Evolutionary conservation across 225 moss, liverwort and hornwort species (phyloP), one percentile per base, ranked within the genome.

Genomic region (Polytrichum commune): DNA sequence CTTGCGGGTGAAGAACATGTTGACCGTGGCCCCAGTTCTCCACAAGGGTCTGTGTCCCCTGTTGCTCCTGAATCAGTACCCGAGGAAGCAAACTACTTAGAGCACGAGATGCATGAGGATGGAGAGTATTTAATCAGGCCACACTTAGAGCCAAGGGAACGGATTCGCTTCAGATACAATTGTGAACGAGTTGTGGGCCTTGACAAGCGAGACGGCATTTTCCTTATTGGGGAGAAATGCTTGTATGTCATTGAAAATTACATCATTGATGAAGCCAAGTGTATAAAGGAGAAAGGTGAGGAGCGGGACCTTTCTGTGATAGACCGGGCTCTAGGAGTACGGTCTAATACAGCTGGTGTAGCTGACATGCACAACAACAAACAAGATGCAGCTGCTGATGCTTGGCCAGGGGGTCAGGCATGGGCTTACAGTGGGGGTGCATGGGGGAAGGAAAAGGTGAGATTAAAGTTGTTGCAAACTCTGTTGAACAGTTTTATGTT

Each of bases 111-210:
- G 73, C 84, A 87, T 76, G 94, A 95, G 64, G 92, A 95, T 81
- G 92, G 94, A 38, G 92, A 92, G 70, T 95, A 95, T 67, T 79
- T 95, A 72, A 92, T 95, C 30, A 80, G 94, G 74, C 94, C 94
- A 65, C 94, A 95, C 75, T 87, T 95, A 57, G 84, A 90, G 74
- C 94, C 90, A 38, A 90, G 92, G 53, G 94, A 95, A 68, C 89
- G 84, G 66, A 89, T 95, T 65, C 78, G 89, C 66, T 95, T 82
- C 64, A 90, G 89, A 53, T 95, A 92, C 67, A 95, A 95, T 32
- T 95, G 94, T 84, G 94, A 95, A 77, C 90, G 94, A 76, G 94
- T 95, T 46, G 90, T 95, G 64, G 94, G 94, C 19, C 89, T 95
- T 57, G 94, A 95, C 71, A 95, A 95, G 76, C 90, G 92, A 55